Conservation (phyloP, 305 asterid species). For the Fraxinus sp. region DNA sequence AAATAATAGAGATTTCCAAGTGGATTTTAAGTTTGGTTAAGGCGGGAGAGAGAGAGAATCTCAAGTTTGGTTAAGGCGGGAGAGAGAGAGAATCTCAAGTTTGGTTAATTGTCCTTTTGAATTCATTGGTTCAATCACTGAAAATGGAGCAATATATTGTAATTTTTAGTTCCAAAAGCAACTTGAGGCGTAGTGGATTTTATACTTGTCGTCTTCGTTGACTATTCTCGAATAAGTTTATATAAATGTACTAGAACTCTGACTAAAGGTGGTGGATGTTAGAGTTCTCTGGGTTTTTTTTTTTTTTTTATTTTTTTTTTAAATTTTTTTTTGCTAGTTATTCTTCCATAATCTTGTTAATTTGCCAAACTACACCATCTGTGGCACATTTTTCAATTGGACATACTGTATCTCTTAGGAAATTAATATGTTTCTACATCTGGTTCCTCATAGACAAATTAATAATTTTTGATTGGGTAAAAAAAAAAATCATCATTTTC, state of each 20-base stretch:
- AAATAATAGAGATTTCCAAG: background rate
- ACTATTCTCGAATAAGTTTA: background rate
- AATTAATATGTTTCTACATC: background rate
- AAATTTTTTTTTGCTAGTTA: too few species aligned
- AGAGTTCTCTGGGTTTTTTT: background rate
- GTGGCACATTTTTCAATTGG: background rate
- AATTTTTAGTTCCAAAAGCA: background rate
- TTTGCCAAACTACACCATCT: background rate
- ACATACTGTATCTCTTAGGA: background rate
- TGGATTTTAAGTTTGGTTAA: background rate
- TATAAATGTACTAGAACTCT: background rate
- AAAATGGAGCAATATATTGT: background rate
- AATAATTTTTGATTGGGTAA: background rate
- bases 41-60: too few species aligned
- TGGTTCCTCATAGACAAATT: background rate
- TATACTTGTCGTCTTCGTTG: background rate
- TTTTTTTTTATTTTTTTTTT: too few species aligned
- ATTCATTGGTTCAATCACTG: background rate
- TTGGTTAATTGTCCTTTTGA: conserved; percentile 14
- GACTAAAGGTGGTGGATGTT: background rate
- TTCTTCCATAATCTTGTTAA: background rate
- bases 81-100: background rate
- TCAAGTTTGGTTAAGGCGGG: background rate
- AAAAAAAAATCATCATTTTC: background rate
- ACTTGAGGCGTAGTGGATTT: background rate